phyloP scores from a whole-genome alignment of 371 early-diverging fungal species.

The Mucor indicus region DNA sequence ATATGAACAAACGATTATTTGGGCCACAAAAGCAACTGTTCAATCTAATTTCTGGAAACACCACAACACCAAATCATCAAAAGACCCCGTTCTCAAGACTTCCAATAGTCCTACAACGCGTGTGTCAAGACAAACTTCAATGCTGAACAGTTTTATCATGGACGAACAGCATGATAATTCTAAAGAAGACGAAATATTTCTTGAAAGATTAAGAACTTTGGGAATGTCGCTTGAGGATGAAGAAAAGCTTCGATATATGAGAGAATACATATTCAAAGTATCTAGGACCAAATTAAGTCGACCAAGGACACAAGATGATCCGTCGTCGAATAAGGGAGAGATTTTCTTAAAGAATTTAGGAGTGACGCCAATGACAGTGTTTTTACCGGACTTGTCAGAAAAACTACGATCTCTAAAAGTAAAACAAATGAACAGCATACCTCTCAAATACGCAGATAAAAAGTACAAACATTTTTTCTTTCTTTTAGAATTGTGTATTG shows the following conservation, averaged over 20 bases:
- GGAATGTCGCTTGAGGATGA: constrained; percentile 81
- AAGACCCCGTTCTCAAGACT: neutral
- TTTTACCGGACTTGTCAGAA: constrained; percentile 50
- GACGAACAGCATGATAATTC: constrained; percentile 30
- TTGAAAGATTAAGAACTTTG: constrained; percentile 61
- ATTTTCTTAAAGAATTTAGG: constrained; percentile 60
- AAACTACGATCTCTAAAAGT: constrained; percentile 4
- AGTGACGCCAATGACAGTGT: constrained; percentile 72
- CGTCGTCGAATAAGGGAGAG: constrained; percentile 28
- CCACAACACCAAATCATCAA: constrained; percentile 15
- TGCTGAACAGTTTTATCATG: neutral
- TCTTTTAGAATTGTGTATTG: too few relatives aligned
- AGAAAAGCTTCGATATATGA: constrained; percentile 67
- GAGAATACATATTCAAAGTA: constrained; percentile 76
- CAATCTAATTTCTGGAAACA: constrained; percentile 57
- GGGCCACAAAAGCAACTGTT: constrained; percentile 56
- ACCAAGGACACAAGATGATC: constrained; percentile 24
- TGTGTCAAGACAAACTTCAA: neutral
- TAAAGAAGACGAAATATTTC: constrained; percentile 51
- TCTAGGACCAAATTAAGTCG: constrained; percentile 56
- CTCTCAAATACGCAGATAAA: neutral
- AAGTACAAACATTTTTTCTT: too few relatives aligned
- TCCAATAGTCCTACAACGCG: neutral
- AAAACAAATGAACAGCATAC: neutral
- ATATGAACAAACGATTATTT: constrained; percentile 58